A percentile compares a stretch with the other conserved stretches of the same genome.
These are phyloP conservation scores for Begonia masoniana DNA, from an alignment of 306 rosid species.

Conservation along the genomic window DNA sequence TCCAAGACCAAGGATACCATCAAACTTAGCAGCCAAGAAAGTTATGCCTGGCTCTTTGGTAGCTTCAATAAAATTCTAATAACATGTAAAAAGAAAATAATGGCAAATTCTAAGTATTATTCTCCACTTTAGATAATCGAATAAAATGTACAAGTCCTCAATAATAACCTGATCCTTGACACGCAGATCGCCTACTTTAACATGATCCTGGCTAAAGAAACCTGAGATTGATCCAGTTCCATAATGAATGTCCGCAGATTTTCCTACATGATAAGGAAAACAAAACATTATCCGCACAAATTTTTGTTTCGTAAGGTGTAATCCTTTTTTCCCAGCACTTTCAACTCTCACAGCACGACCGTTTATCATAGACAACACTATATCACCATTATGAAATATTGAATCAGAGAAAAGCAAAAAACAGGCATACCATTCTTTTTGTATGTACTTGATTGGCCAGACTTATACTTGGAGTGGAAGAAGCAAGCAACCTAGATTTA, in stretches of 20 bases:
- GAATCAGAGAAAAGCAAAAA: background rate
- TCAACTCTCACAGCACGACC: too few relatives aligned
- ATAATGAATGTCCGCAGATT: slow-evolving; percentile 70
- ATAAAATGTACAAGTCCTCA: background rate
- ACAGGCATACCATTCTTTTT: slow-evolving; percentile 39
- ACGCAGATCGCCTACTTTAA: slow-evolving; percentile 52
- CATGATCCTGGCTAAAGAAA: slow-evolving; percentile 66
- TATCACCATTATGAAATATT: background rate
- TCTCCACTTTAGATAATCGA: too few relatives aligned
- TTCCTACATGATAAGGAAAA: slow-evolving; percentile 30
- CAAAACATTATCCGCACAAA: slow-evolving; percentile 5
- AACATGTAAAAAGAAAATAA: too few relatives aligned
- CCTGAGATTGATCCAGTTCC: slow-evolving; percentile 83
- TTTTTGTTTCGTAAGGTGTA: too few relatives aligned
- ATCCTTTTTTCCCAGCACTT: too few relatives aligned
- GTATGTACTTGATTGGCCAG: slow-evolving; percentile 50
- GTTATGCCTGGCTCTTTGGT: slow-evolving; percentile 57
- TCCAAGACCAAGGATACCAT: slow-evolving; percentile 89
- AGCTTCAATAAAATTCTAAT: slow-evolving; percentile 71
- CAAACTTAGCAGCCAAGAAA: slow-evolving; percentile 68
- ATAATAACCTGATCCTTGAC: slow-evolving; percentile 53
- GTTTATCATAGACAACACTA: too few relatives aligned
- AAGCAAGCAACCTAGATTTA: slow-evolving; percentile 56
- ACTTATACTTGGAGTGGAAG: slow-evolving; percentile 56
- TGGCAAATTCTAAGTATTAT: too few relatives aligned